Evolutionary conservation across 306 rosid species (phyloP).

Genomic region (Ochetophila trinervis): DNA sequence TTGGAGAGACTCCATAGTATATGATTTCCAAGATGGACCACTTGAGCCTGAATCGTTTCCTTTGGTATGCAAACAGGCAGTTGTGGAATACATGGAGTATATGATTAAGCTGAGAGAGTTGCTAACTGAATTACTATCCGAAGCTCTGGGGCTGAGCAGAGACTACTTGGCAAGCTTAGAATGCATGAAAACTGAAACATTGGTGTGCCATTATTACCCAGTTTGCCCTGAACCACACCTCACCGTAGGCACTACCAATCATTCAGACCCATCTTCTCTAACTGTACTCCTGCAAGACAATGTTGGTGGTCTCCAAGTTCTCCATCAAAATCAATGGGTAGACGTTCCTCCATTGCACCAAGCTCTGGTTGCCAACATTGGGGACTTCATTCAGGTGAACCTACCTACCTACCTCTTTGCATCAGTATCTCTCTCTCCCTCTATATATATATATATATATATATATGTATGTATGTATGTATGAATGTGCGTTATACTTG

Average conservation of each 20-base stretch:
- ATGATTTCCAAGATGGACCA: slow-evolving; percentile 64
- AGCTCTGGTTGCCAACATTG: slow-evolving; percentile 64
- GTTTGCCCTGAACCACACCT: slow-evolving; percentile 72
- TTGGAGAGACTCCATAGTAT: slow-evolving; percentile 77
- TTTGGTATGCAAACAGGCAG: slow-evolving; percentile 53
- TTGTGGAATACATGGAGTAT: slow-evolving; percentile 49
- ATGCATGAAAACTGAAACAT: slow-evolving; percentile 57
- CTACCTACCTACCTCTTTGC: not conserved
- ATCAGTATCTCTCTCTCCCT: too few species aligned
- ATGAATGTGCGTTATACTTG: too few species aligned
- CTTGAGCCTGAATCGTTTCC: slow-evolving; percentile 47
- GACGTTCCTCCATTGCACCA: slow-evolving; percentile 51
- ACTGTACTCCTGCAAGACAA: slow-evolving; percentile 71
- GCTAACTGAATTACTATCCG: slow-evolving; percentile 58
- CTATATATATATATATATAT: too few species aligned
- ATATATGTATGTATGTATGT: too few species aligned
- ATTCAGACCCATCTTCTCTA: slow-evolving; percentile 70
- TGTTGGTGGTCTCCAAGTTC: slow-evolving; percentile 75
- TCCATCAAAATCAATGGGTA: slow-evolving; percentile 63
- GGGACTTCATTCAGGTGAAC: slow-evolving; percentile 74
- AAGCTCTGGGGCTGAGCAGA: slow-evolving; percentile 53
- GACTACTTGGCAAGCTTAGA: slow-evolving; percentile 51
- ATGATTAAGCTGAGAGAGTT: slow-evolving; percentile 37
- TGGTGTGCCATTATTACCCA: slow-evolving; percentile 81
- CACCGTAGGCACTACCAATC: slow-evolving; percentile 66